phyloP scores from a whole-genome alignment of 2,329 filamentous ascomycete genomes.

The Pseudogymnoascus sp. region DNA sequence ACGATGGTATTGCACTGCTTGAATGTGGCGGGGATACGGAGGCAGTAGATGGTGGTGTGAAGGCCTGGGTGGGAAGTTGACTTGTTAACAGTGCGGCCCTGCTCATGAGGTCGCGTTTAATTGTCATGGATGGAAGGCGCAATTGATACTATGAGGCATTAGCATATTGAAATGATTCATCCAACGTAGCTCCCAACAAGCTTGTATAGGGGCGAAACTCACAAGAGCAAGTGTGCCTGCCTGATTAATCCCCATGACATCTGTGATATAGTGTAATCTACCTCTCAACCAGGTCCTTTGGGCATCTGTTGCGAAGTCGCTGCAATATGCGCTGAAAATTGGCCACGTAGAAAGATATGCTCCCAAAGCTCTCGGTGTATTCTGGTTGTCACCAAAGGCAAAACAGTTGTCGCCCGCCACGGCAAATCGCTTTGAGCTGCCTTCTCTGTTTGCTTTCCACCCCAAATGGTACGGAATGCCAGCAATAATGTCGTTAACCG shows the following conservation, averaged over 20 bases:
- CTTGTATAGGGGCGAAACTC: slow-evolving; percentile 22
- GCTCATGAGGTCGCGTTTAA: slow-evolving; percentile 44
- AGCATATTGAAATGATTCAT: background rate
- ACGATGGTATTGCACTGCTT: background rate
- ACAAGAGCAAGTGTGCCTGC: slow-evolving; percentile 49
- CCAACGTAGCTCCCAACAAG: slow-evolving; percentile 9
- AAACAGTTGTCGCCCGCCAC: slow-evolving; percentile 33
- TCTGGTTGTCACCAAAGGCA: slow-evolving; percentile 43
- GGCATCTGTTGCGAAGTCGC: slow-evolving; percentile 53
- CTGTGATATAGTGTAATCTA: slow-evolving; percentile 46
- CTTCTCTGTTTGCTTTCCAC: slow-evolving; percentile 44
- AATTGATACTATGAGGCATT: slow-evolving; percentile 41
- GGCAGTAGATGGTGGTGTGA: background rate
- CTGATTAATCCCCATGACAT: slow-evolving; percentile 51
- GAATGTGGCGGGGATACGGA: slow-evolving; percentile 1
- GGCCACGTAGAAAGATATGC: slow-evolving; percentile 56
- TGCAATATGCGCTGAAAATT: slow-evolving; percentile 44
- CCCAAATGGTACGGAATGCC: slow-evolving; percentile 56
- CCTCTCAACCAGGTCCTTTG: slow-evolving; percentile 51
- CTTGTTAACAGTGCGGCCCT: background rate
- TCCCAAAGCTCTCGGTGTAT: slow-evolving; percentile 43
- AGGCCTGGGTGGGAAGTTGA: background rate
- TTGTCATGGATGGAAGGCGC: slow-evolving; percentile 56
- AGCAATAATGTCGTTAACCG: slow-evolving; percentile 52
- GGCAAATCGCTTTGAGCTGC: slow-evolving; percentile 31